Evolutionary conservation across 371 early-diverging fungal genomes (phyloP), one percentile per base, ranked within the genome.

Genomic region (Gilbertella persicaria): DNA sequence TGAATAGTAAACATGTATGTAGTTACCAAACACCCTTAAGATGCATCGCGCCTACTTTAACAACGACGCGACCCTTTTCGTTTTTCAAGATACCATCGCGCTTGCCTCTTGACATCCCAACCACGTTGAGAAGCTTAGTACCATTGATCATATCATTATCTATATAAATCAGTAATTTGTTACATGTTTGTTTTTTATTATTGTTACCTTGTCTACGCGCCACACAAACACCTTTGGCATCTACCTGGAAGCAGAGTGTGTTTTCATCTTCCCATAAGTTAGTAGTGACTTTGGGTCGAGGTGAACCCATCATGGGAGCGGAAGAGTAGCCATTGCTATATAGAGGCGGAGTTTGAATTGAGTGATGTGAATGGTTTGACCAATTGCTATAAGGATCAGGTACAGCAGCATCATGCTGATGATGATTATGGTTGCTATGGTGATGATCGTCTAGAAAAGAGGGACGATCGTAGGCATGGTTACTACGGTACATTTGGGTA

Each of bases 61-160:
- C 87, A 6, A 92, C 93, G 17, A 83, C 82, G 42, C 93, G 78
- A 16, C 88, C 91, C 58, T 85, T 86, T 61, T 92, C 93, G 53
- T 89, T 88, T 69, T 92, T 92, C 26, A 92, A 75, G 44, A 92
- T 91, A 16, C 90, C 89, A 58, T 92, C 93, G n/a, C 93, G 80
- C 66, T 89, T 90, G 48, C 93, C 93, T 17, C 93, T 84, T 46
- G 93, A 87, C 92, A 92, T 91, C 45, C 89, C 88, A 24, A 85
- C 88, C 10, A 92, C 90, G 53, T 92, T 92, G 8, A 91, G 70
- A 19, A 92, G 73, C 58, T 92, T 92, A 23, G 93, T 92, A n/a
- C 93, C 91, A 61, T 92, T 91, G 37, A 91, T 81, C 88, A 89
- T 89, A 58, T 90, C 81, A 57, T 90, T 88, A 59, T 92, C 91